Base-by-base conservation (phyloP, 129 eudicot species). In the Chrysanthemum lavandulifolium region DNA sequence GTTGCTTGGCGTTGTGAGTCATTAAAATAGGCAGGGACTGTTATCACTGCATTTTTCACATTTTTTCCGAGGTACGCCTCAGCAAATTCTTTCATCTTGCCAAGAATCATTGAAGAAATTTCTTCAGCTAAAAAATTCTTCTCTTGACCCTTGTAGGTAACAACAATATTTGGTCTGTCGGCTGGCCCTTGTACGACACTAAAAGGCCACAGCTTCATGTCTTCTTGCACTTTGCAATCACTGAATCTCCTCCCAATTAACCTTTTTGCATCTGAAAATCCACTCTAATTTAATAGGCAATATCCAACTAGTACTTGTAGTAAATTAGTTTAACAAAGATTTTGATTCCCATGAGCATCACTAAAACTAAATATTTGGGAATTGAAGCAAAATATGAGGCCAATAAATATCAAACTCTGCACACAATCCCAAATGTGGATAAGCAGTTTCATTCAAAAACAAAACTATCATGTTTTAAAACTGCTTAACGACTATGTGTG, bases 41-140 rank as follows among this genome's bases (percentile, higher is more conserved):
- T 65, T 16, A 65, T 1, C 13, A 15, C 53, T 43, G 29, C 70
- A n/a, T 65, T 10, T n/a, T 15, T 10, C 13, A 67, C 71, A 5
- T 5, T 40, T 67, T 67, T 45, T 25, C 71, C 43, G 7, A 48
- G 71, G 5, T 1, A 67, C 12, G 33, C 11, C 71, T 67, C 71
- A 0, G 58, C 71, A 48, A 15, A 19, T 48, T 67, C 57, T 67
- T 67, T 67, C 71, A 67, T 67, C 58, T 18, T 48, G 7, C 5
- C 71, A 67, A 67, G 71, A 40, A 57, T 6, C 65, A 71, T 57
- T 12, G 76, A 71, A 13, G 76, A 71, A 19, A 57, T 71, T 31
- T 71, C 76, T 21, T 56, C 43, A 3, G 71, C 71, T 36, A 50
- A 4, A 69, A 31, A 69, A 29, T 54, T 29, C 74, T 69, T 69